These are phyloP conservation scores for Microsporum canis DNA, from an alignment of 2,329 filamentous ascomycete genomes.

Conservation along the genomic window DNA sequence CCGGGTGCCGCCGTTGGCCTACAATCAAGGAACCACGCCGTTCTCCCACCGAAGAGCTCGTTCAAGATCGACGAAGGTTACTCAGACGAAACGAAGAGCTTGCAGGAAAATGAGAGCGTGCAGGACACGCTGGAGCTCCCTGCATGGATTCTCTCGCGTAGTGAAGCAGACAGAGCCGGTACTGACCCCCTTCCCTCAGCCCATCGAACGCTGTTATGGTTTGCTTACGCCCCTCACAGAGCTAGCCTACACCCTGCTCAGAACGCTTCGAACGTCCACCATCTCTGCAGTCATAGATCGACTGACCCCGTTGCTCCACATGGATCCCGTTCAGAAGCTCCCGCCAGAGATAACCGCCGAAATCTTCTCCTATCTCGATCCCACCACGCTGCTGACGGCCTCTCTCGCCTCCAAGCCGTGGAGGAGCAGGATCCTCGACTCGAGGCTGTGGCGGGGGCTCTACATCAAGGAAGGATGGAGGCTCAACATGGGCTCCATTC, in stretches of 20 bases:
- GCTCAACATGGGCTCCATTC: conserved; percentile 54
- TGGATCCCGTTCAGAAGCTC: conserved; percentile 77
- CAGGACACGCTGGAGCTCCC: conserved; percentile 38
- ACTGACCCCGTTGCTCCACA: conserved; percentile 73
- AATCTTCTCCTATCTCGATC: conserved; percentile 76
- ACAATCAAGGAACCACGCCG: not conserved
- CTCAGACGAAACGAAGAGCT: conserved; percentile 57
- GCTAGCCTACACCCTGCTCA: conserved; percentile 66
- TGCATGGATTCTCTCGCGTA: conserved; percentile 44
- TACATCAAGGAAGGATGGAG: conserved; percentile 84
- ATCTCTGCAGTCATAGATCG: conserved; percentile 71
- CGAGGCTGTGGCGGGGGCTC: conserved; percentile 72
- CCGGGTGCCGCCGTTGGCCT: not conserved
- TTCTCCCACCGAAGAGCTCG: conserved; percentile 17
- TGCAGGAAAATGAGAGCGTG: conserved; percentile 31
- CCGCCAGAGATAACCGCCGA: conserved; percentile 85
- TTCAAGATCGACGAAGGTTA: conserved; percentile 73
- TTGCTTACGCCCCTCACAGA: conserved; percentile 41
- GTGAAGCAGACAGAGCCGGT: conserved; percentile 47
- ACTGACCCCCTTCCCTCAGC: conserved; percentile 8
- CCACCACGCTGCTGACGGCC: conserved; percentile 65
- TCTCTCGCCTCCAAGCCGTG: conserved; percentile 70
- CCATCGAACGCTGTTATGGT: not conserved
- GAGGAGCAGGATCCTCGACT: conserved; percentile 70
- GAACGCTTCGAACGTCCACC: conserved; percentile 65